These are phyloP conservation scores for Pyrenochaeta sp. DNA, from an alignment of 2,329 filamentous ascomycete genomes.

Conservation along the genomic window DNA sequence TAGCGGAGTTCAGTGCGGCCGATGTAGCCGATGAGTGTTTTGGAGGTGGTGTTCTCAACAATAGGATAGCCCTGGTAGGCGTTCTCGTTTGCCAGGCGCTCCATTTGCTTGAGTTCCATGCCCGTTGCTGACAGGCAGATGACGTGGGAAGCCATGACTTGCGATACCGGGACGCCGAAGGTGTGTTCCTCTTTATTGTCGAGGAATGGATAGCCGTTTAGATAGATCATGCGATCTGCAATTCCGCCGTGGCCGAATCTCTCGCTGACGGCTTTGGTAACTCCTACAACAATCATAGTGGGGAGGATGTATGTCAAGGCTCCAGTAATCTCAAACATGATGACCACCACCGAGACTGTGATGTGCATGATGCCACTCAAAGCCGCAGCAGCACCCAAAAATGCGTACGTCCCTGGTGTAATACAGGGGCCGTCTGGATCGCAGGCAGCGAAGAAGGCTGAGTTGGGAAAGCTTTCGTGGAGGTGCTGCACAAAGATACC, in stretches of 20 bases:
- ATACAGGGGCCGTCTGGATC: slow-evolving; percentile 93
- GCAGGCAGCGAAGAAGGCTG: slow-evolving; percentile 86
- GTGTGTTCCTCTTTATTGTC: slow-evolving; percentile 98
- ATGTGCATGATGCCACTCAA: slow-evolving; percentile 98
- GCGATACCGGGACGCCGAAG: slow-evolving; percentile 91
- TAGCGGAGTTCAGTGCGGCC: slow-evolving; percentile 91
- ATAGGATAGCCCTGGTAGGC: slow-evolving; percentile 94
- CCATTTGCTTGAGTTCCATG: slow-evolving; percentile 77
- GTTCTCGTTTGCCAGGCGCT: slow-evolving; percentile 77
- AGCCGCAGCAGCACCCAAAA: slow-evolving; percentile 89
- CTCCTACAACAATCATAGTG: slow-evolving; percentile 98
- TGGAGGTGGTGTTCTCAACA: slow-evolving; percentile 74
- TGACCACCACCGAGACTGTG: slow-evolving; percentile 94
- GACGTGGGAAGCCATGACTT: slow-evolving; percentile 83
- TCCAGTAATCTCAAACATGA: slow-evolving; percentile 99
- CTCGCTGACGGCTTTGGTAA: slow-evolving; percentile 92
- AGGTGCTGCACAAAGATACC: slow-evolving; percentile 92
- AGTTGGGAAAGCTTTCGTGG: slow-evolving; percentile 81
- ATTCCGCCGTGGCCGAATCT: slow-evolving; percentile 95
- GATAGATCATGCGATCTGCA: slow-evolving; percentile 98
- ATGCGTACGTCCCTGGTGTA: slow-evolving; percentile 95
- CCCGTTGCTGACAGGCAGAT: slow-evolving; percentile 77
- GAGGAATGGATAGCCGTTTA: slow-evolving; percentile 94
- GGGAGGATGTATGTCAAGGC: slow-evolving; percentile 95
- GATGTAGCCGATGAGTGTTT: slow-evolving; percentile 86